Evolutionary conservation across 768 basidiomycete genomes (phyloP).

Genomic region (Favolaschia claudopus): DNA sequence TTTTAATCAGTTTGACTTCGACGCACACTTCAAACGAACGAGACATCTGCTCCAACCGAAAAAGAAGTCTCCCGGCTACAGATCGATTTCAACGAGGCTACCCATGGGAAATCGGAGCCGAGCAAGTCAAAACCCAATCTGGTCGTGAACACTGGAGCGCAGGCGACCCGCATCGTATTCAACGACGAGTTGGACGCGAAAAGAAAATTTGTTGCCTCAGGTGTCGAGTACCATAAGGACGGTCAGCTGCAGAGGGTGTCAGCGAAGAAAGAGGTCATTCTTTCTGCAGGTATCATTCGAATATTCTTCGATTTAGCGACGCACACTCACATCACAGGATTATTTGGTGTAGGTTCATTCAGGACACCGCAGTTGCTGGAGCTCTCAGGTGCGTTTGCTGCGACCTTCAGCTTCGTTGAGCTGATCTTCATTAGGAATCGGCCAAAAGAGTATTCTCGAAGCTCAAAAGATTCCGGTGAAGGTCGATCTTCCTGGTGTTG

Average conservation of each 20-base stretch:
- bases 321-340: too few relatives aligned
- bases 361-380: conserved; percentile 41
- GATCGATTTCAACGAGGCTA: conserved; percentile 1
- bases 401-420: not conserved
- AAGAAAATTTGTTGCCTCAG: too few relatives aligned
- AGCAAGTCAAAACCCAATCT: conserved; percentile 47
- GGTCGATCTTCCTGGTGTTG: conserved; percentile 40
- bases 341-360: conserved; percentile 32
- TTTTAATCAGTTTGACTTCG: too few relatives aligned
- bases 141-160: conserved; percentile 31
- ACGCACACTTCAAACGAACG: too few relatives aligned
- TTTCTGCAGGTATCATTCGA: conserved; percentile 41
- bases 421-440: conserved; percentile 24
- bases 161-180: too few relatives aligned
- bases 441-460: conserved; percentile 24
- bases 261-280: conserved; percentile 63
- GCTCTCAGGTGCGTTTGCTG: conserved; percentile 32
- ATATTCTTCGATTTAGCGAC: not conserved
- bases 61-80: not conserved
- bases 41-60: conserved; percentile 11
- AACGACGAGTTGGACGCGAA: too few relatives aligned
- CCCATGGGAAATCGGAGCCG: conserved; percentile 38
- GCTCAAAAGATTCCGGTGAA: conserved; percentile 27
- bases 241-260: too few relatives aligned
- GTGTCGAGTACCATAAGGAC: too few relatives aligned